Conservation (phyloP, 225 moss, liverwort and hornwort species). For the Ulota crispa region DNA sequence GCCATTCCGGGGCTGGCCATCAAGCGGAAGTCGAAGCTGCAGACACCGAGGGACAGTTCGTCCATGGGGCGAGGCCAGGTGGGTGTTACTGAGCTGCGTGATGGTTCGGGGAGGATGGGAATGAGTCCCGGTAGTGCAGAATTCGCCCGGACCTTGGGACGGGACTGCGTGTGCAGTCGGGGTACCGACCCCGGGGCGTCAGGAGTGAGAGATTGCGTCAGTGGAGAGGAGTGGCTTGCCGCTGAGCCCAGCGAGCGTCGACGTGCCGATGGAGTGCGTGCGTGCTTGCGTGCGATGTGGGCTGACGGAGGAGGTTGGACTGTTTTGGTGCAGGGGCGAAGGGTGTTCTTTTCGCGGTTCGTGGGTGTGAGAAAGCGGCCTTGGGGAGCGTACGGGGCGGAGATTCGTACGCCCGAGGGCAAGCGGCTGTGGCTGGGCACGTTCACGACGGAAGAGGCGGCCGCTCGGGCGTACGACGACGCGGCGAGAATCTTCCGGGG, state of each 20-base stretch:
- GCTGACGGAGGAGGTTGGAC: neutral
- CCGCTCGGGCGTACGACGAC: conserved; percentile 90
- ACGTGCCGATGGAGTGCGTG: neutral
- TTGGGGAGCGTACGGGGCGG: conserved; percentile 99
- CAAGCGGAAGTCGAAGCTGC: conserved; percentile 73
- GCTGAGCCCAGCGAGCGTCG: neutral
- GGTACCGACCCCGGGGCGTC: neutral
- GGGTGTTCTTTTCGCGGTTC: conserved; percentile 90
- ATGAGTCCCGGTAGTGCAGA: neutral
- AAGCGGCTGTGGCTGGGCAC: conserved; percentile 96
- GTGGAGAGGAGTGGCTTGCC: neutral
- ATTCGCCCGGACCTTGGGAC: neutral
- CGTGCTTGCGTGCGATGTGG: neutral
- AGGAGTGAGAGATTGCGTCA: neutral
- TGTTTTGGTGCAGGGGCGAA: conserved; percentile 57
- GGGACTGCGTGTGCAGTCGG: neutral
- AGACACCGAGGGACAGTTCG: conserved; percentile 48
- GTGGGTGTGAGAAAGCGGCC: conserved; percentile 97
- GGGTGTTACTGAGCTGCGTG: neutral
- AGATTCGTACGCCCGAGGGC: conserved; percentile 97
- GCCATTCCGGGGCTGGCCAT: conserved; percentile 49
- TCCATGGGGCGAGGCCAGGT: conserved; percentile 62
- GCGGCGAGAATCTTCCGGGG: conserved; percentile 93
- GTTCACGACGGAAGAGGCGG: conserved; percentile 95
- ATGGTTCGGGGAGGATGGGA: neutral